A percentile compares a stretch with the other conserved stretches of the same genome.
phyloP scores from a whole-genome alignment of 306 rosid species.

The Cucurbita pepo region DNA sequence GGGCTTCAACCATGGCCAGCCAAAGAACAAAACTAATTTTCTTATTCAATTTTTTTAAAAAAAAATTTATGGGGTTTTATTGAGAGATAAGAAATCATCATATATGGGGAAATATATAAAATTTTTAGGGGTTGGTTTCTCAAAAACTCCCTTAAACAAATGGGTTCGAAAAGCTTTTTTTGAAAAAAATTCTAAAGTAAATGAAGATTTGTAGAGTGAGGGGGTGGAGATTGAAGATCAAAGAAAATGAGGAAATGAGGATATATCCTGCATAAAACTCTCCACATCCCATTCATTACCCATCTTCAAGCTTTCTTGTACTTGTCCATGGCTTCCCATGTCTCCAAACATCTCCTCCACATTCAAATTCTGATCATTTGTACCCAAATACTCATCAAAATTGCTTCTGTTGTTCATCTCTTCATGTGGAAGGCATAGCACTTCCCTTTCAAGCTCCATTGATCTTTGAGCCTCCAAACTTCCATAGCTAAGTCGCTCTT shows the following conservation, averaged over 20 bases:
- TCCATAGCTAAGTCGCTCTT: conserved; percentile 15
- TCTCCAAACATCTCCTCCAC: conserved; percentile 27
- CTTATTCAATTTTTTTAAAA: background rate
- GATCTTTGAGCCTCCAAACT: conserved; percentile 17
- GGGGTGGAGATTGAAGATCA: conserved; percentile 23
- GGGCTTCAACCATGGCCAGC: background rate
- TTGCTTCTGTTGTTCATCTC: conserved; percentile 24
- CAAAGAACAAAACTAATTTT: background rate
- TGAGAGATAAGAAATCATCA: background rate
- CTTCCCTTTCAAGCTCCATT: conserved; percentile 37
- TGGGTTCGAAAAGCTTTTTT: background rate
- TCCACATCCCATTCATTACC: conserved; percentile 88
- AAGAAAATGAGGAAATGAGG: conserved; percentile 52
- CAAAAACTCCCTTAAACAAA: background rate
- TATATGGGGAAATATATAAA: too few species aligned
- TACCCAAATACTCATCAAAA: background rate
- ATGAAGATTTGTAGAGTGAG: conserved; percentile 3
- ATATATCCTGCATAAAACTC: conserved; percentile 69
- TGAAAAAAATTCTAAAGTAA: background rate
- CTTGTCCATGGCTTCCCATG: conserved; percentile 16
- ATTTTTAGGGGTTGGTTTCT: background rate
- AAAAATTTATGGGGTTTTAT: background rate
- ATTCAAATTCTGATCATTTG: conserved; percentile 18
- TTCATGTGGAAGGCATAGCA: conserved; percentile 27
- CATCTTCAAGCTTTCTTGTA: conserved; percentile 52